A percentile compares a stretch with the other conserved stretches of the same genome.
These are phyloP conservation scores for Chaetomium olivaceum DNA, from an alignment of 2,329 filamentous ascomycete species.

Conservation along the genomic window DNA sequence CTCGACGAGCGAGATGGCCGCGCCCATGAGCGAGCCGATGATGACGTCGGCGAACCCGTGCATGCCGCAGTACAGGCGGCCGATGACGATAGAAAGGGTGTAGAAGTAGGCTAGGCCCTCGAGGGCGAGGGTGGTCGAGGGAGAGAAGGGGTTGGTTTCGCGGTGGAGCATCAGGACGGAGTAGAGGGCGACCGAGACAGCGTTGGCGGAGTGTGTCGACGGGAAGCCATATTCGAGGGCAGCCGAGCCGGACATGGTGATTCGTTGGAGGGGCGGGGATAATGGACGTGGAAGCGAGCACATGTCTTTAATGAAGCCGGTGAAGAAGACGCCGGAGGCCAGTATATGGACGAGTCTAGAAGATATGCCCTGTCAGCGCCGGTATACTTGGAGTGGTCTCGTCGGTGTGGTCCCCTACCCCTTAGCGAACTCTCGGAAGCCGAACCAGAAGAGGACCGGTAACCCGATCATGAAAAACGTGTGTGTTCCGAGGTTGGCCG, in stretches of 20 bases:
- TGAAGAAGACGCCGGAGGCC: conserved; percentile 78
- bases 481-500: conserved; percentile 93
- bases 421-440: conserved; percentile 79
- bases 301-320: conserved; percentile 92
- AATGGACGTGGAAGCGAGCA: conserved; percentile 88
- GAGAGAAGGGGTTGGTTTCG: conserved; percentile 61
- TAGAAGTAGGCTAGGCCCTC: conserved; percentile 79
- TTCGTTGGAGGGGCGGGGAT: conserved; percentile 87
- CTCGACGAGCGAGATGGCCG: conserved; percentile 59
- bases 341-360: conserved; percentile 70
- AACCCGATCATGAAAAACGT: conserved; percentile 98
- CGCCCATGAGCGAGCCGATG: conserved; percentile 75
- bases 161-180: conserved; percentile 69
- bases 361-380: conserved; percentile 25
- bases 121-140: conserved; percentile 60
- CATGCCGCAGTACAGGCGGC: conserved; percentile 96
- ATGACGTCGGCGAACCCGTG: conserved; percentile 94
- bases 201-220: conserved; percentile 95
- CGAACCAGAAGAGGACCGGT: conserved; percentile 96
- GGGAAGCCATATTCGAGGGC: conserved; percentile 97
- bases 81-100: conserved; percentile 83
- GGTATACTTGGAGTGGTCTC: background rate
- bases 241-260: conserved; percentile 95
- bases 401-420: conserved; percentile 59
- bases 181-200: conserved; percentile 90